These are phyloP conservation scores for Starmera caribaea DNA, from an alignment of 805 yeast genomes.

Conservation along the genomic window DNA sequence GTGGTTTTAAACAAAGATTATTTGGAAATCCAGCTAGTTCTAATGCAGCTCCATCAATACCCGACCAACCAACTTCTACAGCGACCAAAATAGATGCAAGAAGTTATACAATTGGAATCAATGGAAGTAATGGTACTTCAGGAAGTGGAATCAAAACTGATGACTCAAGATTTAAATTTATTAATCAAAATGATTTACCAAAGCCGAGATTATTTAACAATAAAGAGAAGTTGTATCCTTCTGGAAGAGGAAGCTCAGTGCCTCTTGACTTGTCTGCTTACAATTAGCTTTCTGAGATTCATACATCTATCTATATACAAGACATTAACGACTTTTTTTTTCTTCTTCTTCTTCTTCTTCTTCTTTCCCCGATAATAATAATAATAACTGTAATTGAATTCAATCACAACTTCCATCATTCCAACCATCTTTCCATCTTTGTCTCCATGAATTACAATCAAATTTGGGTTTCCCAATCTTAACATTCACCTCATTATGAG, in stretches of 20 bases:
- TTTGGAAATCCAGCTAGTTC: slow-evolving; percentile 5
- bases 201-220: slow-evolving; percentile 77
- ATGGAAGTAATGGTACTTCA: slow-evolving; percentile 2
- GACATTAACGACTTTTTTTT: not conserved
- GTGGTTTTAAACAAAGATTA: slow-evolving; percentile 2
- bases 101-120: slow-evolving; percentile 18
- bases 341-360: too few relatives aligned
- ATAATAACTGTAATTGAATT: slow-evolving; percentile 4
- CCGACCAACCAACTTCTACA: slow-evolving; percentile 14
- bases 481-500: slow-evolving; percentile 87
- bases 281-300: not conserved
- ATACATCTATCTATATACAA: not conserved
- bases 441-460: slow-evolving; percentile 84
- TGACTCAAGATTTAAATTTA: slow-evolving; percentile 17
- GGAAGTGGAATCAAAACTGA: slow-evolving; percentile 34
- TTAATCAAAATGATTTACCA: slow-evolving; percentile 63
- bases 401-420: slow-evolving; percentile 42
- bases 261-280: slow-evolving; percentile 56
- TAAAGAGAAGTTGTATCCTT: slow-evolving; percentile 74
- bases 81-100: slow-evolving; percentile 17
- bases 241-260: slow-evolving; percentile 90
- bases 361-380: too few relatives aligned
- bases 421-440: slow-evolving; percentile 96
- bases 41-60: slow-evolving; percentile 18
- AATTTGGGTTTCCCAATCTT: slow-evolving; percentile 81